phyloP scores from a whole-genome alignment of 2,329 filamentous ascomycete genomes.

The Lasiodiplodia sp. region DNA sequence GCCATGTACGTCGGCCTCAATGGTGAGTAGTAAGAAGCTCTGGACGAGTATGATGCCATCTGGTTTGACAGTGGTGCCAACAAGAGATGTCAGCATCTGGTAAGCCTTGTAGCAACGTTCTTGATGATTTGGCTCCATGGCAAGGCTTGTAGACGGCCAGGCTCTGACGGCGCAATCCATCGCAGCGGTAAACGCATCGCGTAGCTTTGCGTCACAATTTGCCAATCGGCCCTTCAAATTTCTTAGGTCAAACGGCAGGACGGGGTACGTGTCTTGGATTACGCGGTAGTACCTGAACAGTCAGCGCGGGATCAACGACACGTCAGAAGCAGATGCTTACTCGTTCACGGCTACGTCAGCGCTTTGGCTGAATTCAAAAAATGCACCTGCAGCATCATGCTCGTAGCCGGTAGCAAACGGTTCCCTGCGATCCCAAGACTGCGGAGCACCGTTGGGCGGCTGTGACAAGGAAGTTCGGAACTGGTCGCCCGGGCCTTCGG shows the following conservation, averaged over 20 bases:
- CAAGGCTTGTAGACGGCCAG: constrained; percentile 37
- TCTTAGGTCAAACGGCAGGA: constrained; percentile 43
- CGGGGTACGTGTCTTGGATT: constrained; percentile 45
- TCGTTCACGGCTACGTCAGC: constrained; percentile 28
- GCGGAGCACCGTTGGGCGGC: constrained; percentile 27
- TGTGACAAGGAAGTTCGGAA: constrained; percentile 38
- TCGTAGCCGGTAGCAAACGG: constrained; percentile 26
- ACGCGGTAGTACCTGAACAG: constrained; percentile 43
- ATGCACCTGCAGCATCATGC: constrained; percentile 35
- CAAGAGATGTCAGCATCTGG: constrained; percentile 38
- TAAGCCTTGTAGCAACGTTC: constrained; percentile 33
- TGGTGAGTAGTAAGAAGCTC: constrained; percentile 39
- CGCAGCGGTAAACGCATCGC: constrained; percentile 46
- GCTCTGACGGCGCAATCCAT: constrained; percentile 45
- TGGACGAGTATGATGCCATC: constrained; percentile 44
- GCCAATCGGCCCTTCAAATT: constrained; percentile 43
- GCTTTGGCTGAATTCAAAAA: constrained; percentile 41
- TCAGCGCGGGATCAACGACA: background rate
- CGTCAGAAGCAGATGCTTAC: background rate
- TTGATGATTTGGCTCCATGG: constrained; percentile 21
- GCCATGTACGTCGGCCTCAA: constrained; percentile 44
- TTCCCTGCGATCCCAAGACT: constrained; percentile 39
- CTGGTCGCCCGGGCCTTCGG: constrained; percentile 44
- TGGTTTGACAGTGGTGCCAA: constrained; percentile 42
- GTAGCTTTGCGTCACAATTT: constrained; percentile 43